phyloP scores from a whole-genome alignment of 768 basidiomycete genomes.

The Phlebiopsis gigantea region DNA sequence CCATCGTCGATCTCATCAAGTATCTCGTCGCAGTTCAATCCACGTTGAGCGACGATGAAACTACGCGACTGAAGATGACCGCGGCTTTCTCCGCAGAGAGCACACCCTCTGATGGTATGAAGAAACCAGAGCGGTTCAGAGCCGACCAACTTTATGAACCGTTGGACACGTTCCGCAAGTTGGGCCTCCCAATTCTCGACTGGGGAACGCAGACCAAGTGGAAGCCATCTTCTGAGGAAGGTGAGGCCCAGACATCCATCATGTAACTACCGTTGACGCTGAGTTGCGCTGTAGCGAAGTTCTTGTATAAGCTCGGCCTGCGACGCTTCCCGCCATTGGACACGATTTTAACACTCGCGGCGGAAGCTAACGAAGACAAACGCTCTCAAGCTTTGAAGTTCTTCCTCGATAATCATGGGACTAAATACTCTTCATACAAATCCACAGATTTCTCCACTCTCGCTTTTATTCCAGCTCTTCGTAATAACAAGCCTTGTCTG shows the following conservation, averaged over 20 bases:
- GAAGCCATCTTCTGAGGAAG: conserved; percentile 82
- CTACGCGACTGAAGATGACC: conserved; percentile 52
- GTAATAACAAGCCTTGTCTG: conserved; percentile 45
- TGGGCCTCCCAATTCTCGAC: conserved; percentile 79
- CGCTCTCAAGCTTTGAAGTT: conserved; percentile 72
- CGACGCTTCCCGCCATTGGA: conserved; percentile 63
- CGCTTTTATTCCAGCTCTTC: conserved; percentile 75
- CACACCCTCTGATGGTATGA: neutral
- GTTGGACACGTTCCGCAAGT: conserved; percentile 55
- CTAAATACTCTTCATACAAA: conserved; percentile 56
- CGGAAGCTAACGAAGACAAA: conserved; percentile 43
- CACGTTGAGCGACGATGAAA: conserved; percentile 51
- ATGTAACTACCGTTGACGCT: too few relatives aligned
- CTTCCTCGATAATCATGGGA: conserved; percentile 66
- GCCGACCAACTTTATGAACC: conserved; percentile 88
- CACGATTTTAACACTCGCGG: conserved; percentile 63
- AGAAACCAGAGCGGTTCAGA: conserved; percentile 38
- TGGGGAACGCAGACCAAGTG: conserved; percentile 82
- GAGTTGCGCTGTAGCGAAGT: conserved; percentile 50
- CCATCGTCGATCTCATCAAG: conserved; percentile 74
- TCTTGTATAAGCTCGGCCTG: conserved; percentile 70
- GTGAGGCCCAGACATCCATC: too few relatives aligned
- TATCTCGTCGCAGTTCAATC: conserved; percentile 83
- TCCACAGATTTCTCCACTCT: conserved; percentile 49
- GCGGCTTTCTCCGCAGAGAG: conserved; percentile 68